Percentiles rank a stretch among this genome's conserved stretches.
phyloP scores from a whole-genome alignment of 108 stramenopile species.

The Cyclotella cryptica region DNA sequence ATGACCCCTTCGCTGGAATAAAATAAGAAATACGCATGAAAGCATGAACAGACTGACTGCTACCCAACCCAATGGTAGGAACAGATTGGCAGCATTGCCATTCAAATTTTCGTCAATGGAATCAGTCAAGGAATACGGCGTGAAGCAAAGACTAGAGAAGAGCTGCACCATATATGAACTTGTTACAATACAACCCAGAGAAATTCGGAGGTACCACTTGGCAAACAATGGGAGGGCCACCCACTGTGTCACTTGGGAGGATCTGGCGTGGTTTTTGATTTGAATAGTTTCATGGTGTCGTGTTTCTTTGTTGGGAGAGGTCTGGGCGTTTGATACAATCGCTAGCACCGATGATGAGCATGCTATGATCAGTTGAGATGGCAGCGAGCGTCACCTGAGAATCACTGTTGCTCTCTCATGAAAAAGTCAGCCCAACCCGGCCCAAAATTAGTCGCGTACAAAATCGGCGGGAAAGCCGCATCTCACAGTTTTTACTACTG shows the following conservation, averaged over 20 bases:
- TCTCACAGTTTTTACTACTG: no score
- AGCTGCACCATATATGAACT: conserved; percentile 62
- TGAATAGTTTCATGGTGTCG: no score
- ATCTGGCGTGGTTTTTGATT: no score
- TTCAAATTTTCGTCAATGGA: conserved; percentile 55
- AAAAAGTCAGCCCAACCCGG: no score
- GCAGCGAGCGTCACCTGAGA: no score
- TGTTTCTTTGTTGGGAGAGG: no score
- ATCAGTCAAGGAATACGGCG: conserved; percentile 53
- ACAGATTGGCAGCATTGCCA: conserved; percentile 56
- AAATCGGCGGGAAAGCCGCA: no score
- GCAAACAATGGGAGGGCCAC: conserved; percentile 22
- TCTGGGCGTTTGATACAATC: no score
- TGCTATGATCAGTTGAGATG: no score
- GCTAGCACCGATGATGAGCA: no score
- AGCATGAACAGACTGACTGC: conserved; percentile 38
- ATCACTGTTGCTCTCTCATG: no score
- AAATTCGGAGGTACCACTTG: conserved; percentile 37
- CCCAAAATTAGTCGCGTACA: no score
- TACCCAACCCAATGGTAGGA: conserved; percentile 55
- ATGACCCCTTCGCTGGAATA: conserved; percentile 51
- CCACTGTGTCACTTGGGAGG: conserved; percentile 50
- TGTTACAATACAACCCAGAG: conserved; percentile 40
- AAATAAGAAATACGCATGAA: conserved; percentile 37
- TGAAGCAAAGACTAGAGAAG: conserved; percentile 51